A percentile compares a stretch with the other conserved stretches of the same genome.
Evolutionary conservation across 306 rosid species (phyloP).

Genomic region (Mucuna pruriens): DNA sequence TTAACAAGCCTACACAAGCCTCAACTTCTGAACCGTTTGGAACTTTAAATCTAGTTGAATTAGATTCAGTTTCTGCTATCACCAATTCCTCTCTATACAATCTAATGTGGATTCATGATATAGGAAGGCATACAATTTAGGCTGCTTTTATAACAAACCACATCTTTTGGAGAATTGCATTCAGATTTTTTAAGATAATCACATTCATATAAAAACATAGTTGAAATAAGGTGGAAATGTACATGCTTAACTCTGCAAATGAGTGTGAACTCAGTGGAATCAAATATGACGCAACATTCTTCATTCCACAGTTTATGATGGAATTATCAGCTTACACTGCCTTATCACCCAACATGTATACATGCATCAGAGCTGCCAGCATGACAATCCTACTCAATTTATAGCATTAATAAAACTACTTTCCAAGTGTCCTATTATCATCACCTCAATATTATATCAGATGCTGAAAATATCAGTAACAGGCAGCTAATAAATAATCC

Average conservation of each 20-base stretch:
- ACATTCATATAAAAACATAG: neutral
- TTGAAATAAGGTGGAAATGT: neutral
- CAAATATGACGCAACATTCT: constrained; percentile 13
- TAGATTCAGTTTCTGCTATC: constrained; percentile 12
- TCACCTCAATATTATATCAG: constrained; percentile 17
- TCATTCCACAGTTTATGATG: constrained; percentile 10
- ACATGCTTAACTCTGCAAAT: neutral
- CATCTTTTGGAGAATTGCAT: neutral
- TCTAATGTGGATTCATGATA: neutral
- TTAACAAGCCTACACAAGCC: constrained; percentile 3
- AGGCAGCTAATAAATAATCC: constrained; percentile 29
- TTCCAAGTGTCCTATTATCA: constrained; percentile 34
- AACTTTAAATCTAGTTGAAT: constrained; percentile 19
- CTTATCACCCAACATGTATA: constrained; percentile 15
- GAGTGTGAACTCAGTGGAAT: constrained; percentile 8
- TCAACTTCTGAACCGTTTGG: constrained; percentile 26
- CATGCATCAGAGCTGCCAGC: constrained; percentile 24
- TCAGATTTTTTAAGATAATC: constrained; percentile 10
- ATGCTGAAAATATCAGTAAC: constrained; percentile 24
- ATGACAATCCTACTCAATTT: constrained; percentile 3
- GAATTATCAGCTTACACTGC: constrained; percentile 12
- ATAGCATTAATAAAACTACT: constrained; percentile 32
- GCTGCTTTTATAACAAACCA: neutral
- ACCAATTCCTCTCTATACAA: constrained; percentile 25
- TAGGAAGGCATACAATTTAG: neutral